Base-by-base conservation (phyloP, 2,329 filamentous ascomycete genomes). In the Xylariaceae sp. region DNA sequence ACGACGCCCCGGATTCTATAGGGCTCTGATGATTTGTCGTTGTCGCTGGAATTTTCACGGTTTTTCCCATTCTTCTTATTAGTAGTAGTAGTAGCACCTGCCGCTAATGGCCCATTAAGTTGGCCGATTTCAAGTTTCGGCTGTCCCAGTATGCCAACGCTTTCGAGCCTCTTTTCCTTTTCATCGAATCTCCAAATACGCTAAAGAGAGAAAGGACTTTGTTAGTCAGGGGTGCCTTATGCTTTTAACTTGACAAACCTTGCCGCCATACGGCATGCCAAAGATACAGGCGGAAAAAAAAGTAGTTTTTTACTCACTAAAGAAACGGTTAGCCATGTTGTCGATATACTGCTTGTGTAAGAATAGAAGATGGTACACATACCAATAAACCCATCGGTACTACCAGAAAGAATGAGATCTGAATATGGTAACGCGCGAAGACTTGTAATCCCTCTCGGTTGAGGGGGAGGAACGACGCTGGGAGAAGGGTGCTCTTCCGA, bases 381-480 rank as follows among this genome's bases (percentile, higher is more conserved):
- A 60, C 57, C 57, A 58, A 99, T 79, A 70, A 83, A 85, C 2
- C 94, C 94, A 68, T 95, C 94, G 91, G 92, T 99, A 71, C 90
- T 96, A 34, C 92, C 94, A 61, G 86, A 95, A 49, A 99, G 77
- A 54, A 99, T 83, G 49, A 96, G 76, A 66, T 99, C 91, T 4
- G 90, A 92, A 70, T 91, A 96, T 0, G 94, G 92, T 47, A 99
- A 80, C 0, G 89, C 87, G 47, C 85, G 79, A 43, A 99, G 76
- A 4, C 92, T 91, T 1, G 94, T 99, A 70, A 99, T 94, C 80
- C 88, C 95, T 67, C 92, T 80, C 8, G 94, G 89, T 61, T 86
- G 81, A 1, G 86, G 82, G 27, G 80, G 74, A 43, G 86, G 77
- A 46, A 87, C 51, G n/a, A 51, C 75, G n/a, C 77, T 74, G 1